Base-by-base conservation (phyloP, 2,329 filamentous ascomycete genomes). In the Talaromyces islandicus region DNA sequence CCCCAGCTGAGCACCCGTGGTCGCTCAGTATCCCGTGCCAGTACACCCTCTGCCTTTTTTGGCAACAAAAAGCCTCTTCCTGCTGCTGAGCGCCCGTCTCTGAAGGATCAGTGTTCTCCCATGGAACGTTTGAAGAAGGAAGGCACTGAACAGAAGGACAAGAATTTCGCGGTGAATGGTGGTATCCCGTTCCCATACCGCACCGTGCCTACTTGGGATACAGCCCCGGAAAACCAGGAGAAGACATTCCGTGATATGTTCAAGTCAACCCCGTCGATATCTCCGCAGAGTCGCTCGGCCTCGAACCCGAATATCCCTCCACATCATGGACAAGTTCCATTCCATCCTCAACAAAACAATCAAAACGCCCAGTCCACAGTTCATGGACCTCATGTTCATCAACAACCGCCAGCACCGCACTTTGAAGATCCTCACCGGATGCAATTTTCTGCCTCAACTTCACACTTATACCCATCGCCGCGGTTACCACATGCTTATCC, bases 121-220 rank as follows among this genome's bases (percentile, higher is more conserved):
- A 80, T 89, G 64, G 83, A 92, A 57, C 86, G 91, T 59, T 81
- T 91, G 71, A 87, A 87, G 71, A 91, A 91, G 72, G 83, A 85
- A 62, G 75, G 73, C 24, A 74, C 79, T n/a, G 76, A 75, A 50
- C 78, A 81, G 54, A 77, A 79, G 59, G 74, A 77, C 3, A 82
- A 83, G 66, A 86, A 89, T 64, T 92, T 88, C 80, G 81, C 86
- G 38, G 83, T 86, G 60, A 96, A 94, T 69, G 88, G 87, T 53
- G 92, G 91, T n/a, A 84, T 97, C 57, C 88, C 89, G 41, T 88
- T 89, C 29, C 87, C 93, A 4, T 97, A 88, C 74, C 88, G 91
- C 67, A 97, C 94, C 1, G 80, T 82, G 11, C 92, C 92, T 0
- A 92, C 88, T 0, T 99, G 94, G 93, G 87, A 89, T 62, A 85